These are phyloP conservation scores for Microcera coccophila DNA, from an alignment of 2,329 filamentous ascomycete species.

Conservation along the genomic window DNA sequence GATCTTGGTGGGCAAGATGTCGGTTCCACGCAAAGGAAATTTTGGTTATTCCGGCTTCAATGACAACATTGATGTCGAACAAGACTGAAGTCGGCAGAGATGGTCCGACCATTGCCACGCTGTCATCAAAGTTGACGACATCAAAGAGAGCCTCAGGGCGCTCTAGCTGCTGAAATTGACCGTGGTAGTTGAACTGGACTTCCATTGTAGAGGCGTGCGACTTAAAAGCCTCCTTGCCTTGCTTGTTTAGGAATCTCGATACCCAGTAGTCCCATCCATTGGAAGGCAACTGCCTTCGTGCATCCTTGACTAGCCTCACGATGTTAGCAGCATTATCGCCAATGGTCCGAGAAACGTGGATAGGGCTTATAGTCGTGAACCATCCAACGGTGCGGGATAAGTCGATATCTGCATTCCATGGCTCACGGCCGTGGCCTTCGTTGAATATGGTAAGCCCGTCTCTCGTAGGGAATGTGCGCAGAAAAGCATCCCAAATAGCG, in stretches of 20 bases:
- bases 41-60: background rate
- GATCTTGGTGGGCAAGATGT: background rate
- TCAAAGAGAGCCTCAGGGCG: background rate
- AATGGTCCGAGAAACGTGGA: background rate
- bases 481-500: too few relatives aligned
- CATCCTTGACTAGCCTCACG: background rate
- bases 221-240: background rate
- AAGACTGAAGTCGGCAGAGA: too few relatives aligned
- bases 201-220: too few relatives aligned
- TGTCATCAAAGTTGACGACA: background rate
- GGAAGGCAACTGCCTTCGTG: background rate
- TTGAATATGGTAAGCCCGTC: too few relatives aligned
- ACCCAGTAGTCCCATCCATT: background rate
- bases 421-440: constrained; percentile 32
- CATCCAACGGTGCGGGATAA: constrained; percentile 31
- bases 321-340: background rate
- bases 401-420: constrained; percentile 24
- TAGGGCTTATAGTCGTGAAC: constrained; percentile 24
- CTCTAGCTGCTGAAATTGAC: background rate
- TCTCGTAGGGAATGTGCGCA: too few relatives aligned
- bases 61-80: too few relatives aligned
- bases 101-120: background rate
- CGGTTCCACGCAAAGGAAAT: background rate
- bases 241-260: background rate
- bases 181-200: background rate